Base-by-base conservation (phyloP, 2,329 filamentous ascomycete genomes). In the Cercospora zeae-maydis region DNA sequence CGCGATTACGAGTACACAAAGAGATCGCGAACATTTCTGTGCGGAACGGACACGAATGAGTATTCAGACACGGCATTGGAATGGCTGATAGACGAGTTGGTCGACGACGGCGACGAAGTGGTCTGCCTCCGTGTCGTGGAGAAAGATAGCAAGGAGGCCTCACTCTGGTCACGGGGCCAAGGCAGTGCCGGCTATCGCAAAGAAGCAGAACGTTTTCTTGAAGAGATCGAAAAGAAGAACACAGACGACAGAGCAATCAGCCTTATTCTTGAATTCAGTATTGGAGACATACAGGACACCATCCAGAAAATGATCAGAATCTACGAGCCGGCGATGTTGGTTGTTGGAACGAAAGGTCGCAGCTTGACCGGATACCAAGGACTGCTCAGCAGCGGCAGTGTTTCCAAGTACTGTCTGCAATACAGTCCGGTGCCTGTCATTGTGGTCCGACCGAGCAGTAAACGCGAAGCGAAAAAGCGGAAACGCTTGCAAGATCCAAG, bases 391-490 rank as follows among this genome's bases (percentile, higher is more conserved):
- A 69, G 66, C 30, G 95, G 92, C 67, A 95, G 90, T 0, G 93
- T 96, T 49, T 96, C 91, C 27, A 96, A 96, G 74, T 97, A 96
- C 78, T 96, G 93, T 72, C 83, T 96, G 11, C 93, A 97, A 74
- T 93, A 96, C 75, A 96, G 91, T 1, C 92, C 93, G 0, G 91
- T 97, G 1, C 93, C 93, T 0, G 93, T 96, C 7, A 93, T 96
- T 31, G 93, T 97, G 33, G 93, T 96, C 9, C 86, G 93, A 3
- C 92, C 93, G 36, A 90, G 89, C 33, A 89, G 90, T 65, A 96
- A 96, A 78, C 88, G 93, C 19, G 86, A 91, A 73, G 95, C 95
- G 78, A 96, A 96, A 79, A 96, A 95, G 78, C 84, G 85, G 63
- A 96, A 96, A 80, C 87, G 93, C 31, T 84, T 87, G 56, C 87